phyloP scores from a whole-genome alignment of 768 basidiomycete genomes.

The Tylopilus subfusipes region DNA sequence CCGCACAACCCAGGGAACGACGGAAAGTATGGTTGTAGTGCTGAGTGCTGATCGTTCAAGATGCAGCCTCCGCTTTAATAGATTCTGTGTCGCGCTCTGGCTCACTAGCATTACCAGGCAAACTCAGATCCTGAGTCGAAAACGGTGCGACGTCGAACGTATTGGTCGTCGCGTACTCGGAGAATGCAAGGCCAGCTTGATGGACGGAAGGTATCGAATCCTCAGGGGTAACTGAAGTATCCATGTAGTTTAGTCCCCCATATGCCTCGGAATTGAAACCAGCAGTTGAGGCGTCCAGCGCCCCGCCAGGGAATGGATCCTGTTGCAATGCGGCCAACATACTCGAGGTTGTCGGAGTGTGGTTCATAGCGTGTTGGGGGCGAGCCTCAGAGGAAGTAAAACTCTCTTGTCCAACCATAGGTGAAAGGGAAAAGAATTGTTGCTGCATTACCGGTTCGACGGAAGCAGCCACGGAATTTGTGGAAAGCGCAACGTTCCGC shows the following conservation, averaged over 20 bases:
- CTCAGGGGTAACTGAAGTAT: conserved; percentile 61
- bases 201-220: conserved; percentile 60
- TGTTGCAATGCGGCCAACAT: conserved; percentile 87
- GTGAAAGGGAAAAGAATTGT: conserved; percentile 80
- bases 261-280: conserved; percentile 69
- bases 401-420: conserved; percentile 85
- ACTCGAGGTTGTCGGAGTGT: conserved; percentile 85
- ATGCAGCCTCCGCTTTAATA: conserved; percentile 61
- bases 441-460: conserved; percentile 92
- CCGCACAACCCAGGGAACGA: conserved; percentile 27
- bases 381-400: conserved; percentile 66
- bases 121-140: conserved; percentile 60
- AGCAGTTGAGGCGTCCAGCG: conserved; percentile 61
- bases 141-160: conserved; percentile 72
- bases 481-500: conserved; percentile 81
- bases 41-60: conserved; percentile 24
- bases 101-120: conserved; percentile 54
- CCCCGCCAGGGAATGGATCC: conserved; percentile 61
- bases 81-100: conserved; percentile 60
- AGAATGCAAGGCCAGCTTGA: conserved; percentile 62
- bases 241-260: conserved; percentile 72
- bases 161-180: conserved; percentile 63
- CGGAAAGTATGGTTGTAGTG: conserved; percentile 18
- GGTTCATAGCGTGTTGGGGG: conserved; percentile 61
- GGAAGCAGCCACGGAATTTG: conserved; percentile 87